Base-by-base conservation (phyloP, 192 early-diverging fungal species). In the Coemansia sp. region DNA sequence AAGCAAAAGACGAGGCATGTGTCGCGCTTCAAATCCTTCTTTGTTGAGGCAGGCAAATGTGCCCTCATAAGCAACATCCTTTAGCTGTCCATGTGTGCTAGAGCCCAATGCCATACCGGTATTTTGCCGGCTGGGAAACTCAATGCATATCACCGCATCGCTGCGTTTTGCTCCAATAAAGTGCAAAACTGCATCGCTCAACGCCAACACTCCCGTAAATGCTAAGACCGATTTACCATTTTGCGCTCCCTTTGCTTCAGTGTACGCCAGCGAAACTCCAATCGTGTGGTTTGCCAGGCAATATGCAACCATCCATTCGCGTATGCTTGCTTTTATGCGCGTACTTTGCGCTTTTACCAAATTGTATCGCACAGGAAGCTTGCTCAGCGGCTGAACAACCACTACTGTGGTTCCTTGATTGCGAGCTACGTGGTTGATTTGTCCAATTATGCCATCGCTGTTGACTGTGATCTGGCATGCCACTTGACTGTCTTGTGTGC, bases 301-400 rank as follows among this genome's bases (percentile, higher is more conserved):
- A 54, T 57, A 69, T 0, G 24, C 38, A 4, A 58, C 60, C 12
- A 69, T 27, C 75, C 75, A 72, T 25, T 69, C 56, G 27, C 66
- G 41, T 10, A 72, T 64, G 6, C 53, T 53, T 3, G 27, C n/a
- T 21, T 65, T 70, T 19, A 69, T 72, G 14, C 59, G 62, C 4
- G 66, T 45, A 24, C 56, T 56, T 35, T 72, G 69, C n/a, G 66
- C 29, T 41, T 66, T 77, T 32, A 53, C 53, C 17, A 68, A 32
- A 9, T 25, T 56, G 35, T 77, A 77, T 15, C 75, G 69, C 6
- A 77, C 75, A 29, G 60, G 66, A 5, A 69, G 54, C 49, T 69
- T 72, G 53, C 50, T 37, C 17, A 77, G 60, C 10, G 75, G 75
- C 45, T 69, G 75, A 10, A 62, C 11, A 41, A 72, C 75, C 4